Evolutionary conservation across 352 stramenopile species (phyloP).

Genomic region (Nothophytophthora sp.): DNA sequence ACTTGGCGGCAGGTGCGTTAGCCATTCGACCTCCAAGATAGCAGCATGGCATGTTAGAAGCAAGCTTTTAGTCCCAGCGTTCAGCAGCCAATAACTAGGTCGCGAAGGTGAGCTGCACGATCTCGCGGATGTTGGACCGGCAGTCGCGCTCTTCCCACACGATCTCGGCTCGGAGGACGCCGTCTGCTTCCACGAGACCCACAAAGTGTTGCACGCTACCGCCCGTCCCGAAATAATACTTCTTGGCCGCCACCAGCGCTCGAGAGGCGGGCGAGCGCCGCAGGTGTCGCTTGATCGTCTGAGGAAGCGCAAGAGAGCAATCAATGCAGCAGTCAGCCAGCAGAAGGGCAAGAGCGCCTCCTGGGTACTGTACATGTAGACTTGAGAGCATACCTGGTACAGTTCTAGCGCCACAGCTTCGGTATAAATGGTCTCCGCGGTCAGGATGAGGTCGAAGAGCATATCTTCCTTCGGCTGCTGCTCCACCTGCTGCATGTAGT

Average conservation of each 20-base stretch:
- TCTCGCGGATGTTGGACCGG: slow-evolving; percentile 83
- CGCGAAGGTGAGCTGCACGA: slow-evolving; percentile 58
- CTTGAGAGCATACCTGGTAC: slow-evolving; percentile 52
- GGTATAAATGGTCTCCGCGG: slow-evolving; percentile 87
- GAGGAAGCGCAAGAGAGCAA: slow-evolving; percentile 3
- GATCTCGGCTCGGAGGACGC: slow-evolving; percentile 46
- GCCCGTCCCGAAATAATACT: slow-evolving; percentile 88
- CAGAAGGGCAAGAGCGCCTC: too few relatives aligned
- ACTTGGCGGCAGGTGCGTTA: too few relatives aligned
- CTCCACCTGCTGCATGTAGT: slow-evolving; percentile 50
- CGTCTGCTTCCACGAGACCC: slow-evolving; percentile 46
- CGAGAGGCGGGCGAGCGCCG: slow-evolving; percentile 35
- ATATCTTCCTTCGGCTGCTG: slow-evolving; percentile 27
- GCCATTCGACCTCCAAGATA: too few relatives aligned
- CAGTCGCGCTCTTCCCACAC: slow-evolving; percentile 76
- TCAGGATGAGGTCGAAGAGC: slow-evolving; percentile 79
- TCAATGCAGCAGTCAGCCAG: not conserved
- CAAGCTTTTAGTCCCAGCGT: too few relatives aligned
- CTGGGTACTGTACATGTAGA: too few relatives aligned
- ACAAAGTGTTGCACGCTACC: slow-evolving; percentile 89
- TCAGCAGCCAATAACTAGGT: not conserved
- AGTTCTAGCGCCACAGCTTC: slow-evolving; percentile 69
- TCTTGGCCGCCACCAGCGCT: slow-evolving; percentile 80
- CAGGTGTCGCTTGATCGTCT: slow-evolving; percentile 84
- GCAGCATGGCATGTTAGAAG: too few relatives aligned